Base-by-base conservation (phyloP, 139 green algal genomes). In the Chlamydomonas sp. region DNA sequence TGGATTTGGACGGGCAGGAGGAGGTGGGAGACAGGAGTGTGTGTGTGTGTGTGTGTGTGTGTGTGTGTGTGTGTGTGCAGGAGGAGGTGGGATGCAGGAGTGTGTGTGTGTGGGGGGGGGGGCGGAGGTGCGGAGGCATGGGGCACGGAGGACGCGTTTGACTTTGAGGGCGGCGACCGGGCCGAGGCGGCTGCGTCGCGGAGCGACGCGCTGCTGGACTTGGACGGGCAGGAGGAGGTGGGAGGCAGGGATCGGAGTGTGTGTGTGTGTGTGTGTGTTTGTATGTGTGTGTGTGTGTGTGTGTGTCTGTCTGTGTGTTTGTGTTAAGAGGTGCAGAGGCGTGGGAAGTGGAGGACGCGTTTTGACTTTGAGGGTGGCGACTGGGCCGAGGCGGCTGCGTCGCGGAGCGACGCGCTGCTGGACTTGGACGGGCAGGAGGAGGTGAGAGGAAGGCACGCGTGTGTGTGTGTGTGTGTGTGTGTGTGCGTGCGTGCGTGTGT, bases 131-230 rank as follows among this genome's bases (percentile, higher is more conserved):
- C 43, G 71, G 30, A 62, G 73, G 37, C n/a, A n/a, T n/a, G n/a
- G n/a, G n/a, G n/a, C n/a, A n/a, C n/a, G n/a, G n/a, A n/a, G n/a
- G n/a, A n/a, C n/a, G n/a, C 68, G 74, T 20, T 60, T 70, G 26
- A 47, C 48, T 39, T 39, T 71, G 67, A 37, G 24, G 26, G 59
- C 20, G 61, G 33, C 3, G 61, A n/a, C n/a, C 16, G 33, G 61
- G 61, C 35, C 6, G 61, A 49, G 26, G 48, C 87, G 30, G 67
- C 90, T 72, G 88, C 83, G 66, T 59, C 47, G 65, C 43, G 43
- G 73, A 36, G 43, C 0, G 66, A 65, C 1, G 67, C 30, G n/a
- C 48, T 35, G 58, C 43, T n/a, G n/a, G n/a, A n/a, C n/a, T n/a
- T n/a, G n/a, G n/a, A n/a, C n/a, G n/a, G n/a, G n/a, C n/a, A n/a